These are phyloP conservation scores for Gymnopus androsaceus DNA, from an alignment of 1,284 basidiomycete species.

Conservation along the genomic window DNA sequence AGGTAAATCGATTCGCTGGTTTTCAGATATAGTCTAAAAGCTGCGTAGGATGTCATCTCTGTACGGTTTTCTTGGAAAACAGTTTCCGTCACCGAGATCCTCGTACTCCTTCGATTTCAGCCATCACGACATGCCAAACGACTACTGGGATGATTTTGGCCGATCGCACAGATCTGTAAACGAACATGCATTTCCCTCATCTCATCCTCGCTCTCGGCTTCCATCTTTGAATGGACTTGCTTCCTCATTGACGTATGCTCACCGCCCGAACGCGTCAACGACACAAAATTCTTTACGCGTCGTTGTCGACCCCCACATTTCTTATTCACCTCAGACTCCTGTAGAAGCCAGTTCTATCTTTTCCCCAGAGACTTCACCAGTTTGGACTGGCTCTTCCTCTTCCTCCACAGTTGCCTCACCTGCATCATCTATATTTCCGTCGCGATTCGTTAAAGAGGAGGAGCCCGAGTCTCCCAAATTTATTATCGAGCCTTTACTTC, in stretches of 20 bases:
- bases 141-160: background rate
- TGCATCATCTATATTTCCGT: background rate
- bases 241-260: background rate
- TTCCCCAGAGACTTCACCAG: background rate
- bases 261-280: background rate
- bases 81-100: background rate
- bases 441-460: constrained; percentile 1
- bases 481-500: constrained; percentile 13
- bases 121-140: background rate
- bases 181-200: background rate
- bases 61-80: background rate
- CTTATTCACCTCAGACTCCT: background rate
- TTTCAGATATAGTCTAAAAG: background rate
- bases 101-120: background rate
- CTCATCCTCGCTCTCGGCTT: background rate
- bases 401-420: background rate
- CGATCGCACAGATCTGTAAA: background rate
- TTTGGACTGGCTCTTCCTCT: background rate
- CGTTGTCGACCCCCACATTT: background rate
- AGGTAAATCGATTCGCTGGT: background rate
- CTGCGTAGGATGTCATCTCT: background rate
- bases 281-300: background rate
- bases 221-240: background rate
- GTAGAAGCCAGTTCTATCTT: no score
- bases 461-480: constrained; percentile 12